Evolutionary conservation across 192 early-diverging fungal species (phyloP), one percentile per base, ranked within the genome.

Genomic region (Spinellus fusiger): DNA sequence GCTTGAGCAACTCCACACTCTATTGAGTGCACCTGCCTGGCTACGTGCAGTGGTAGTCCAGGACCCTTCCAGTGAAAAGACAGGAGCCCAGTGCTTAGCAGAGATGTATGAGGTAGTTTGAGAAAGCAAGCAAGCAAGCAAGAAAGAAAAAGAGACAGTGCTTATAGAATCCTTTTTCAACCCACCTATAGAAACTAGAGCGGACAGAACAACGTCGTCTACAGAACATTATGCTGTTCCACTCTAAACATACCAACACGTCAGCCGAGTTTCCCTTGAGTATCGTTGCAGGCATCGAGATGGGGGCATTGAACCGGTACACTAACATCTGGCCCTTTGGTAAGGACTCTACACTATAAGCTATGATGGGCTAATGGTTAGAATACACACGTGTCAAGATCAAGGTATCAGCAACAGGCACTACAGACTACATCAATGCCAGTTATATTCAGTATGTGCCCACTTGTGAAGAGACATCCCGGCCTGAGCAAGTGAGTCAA

Each of bases 261-360:
- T 55, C 60, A 23, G 63, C 75, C 8, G 70, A 76, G 9, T 70
- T 83, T 61, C 75, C 73, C 49, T 90, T 84, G 46, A 89, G 86
- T 27, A 88, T 94, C 38, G 81, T 86, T 8, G 90, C 86, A 12
- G 92, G 91, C 16, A 89, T 89, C 32, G 87, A 89, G 74, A 81
- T 81, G 54, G 86, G 84, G 35, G 71, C 78, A 23, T 70, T 87
- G 68, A 94, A 94, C 63, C 81, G 93, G 31, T 94, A 94, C 73
- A 89, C 80, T 46, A 93, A 88, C 56, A 86, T 94, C 27, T 88
- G 85, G 75, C 93, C 93, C 27, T 94, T 84, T 60, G 89, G 71
- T 73, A 61, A 67, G 59, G n/a, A n/a, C n/a, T n/a, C n/a, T n/a
- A n/a, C n/a, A n/a, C n/a, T n/a, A n/a, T n/a, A n/a, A n/a, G n/a